Base-by-base conservation (phyloP, 768 basidiomycete genomes). In the Auricularia sp. region DNA sequence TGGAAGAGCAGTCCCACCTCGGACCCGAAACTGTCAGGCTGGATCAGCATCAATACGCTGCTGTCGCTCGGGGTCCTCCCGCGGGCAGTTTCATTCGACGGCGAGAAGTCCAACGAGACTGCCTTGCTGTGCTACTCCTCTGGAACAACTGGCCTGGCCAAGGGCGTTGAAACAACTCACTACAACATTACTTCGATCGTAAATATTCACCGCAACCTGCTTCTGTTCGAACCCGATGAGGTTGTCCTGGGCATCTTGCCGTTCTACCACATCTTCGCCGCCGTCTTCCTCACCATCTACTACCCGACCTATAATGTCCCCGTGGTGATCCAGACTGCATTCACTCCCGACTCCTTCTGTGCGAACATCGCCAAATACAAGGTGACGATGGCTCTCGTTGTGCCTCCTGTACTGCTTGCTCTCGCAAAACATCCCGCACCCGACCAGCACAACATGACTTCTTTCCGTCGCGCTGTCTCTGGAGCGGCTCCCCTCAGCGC, bases 341-440 rank as follows among this genome's bases (percentile, higher is more conserved):
- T 94, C 71, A 88, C 93, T 67, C 87, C 90, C 0, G 76, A 77
- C 1, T 72, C 76, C 62, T 91, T 90, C 69, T 87, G 90, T 66
- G 76, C 79, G 11, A 77, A 82, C 61, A 82, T 96, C 59, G 79
- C 87, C 67, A 80, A 77, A 61, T 90, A 90, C 77, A 82, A 77
- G 61, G 80, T 86, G 34, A 87, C 87, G 0, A 65, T 77, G 1
- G 65, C 82, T 0, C 74, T 88, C 0, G 76, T 91, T 60, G 91
- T 91, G 1, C 93, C 93, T 1, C 93, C 94, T 0, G 85, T 97
- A n/a, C 75, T 93, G 12, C 85, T 96, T 14, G 80, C 84, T 1
- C 78, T 97, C 51, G 76, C 85, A 2, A 83, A 87, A 66, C 87
- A 90, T 68, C 83, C 85, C 11, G 86, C 11, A 80, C 90, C 4